A percentile compares a stretch with the other conserved stretches of the same genome.
phyloP scores from a whole-genome alignment of 2,329 filamentous ascomycete species.

The Ophiostoma perfectum region DNA sequence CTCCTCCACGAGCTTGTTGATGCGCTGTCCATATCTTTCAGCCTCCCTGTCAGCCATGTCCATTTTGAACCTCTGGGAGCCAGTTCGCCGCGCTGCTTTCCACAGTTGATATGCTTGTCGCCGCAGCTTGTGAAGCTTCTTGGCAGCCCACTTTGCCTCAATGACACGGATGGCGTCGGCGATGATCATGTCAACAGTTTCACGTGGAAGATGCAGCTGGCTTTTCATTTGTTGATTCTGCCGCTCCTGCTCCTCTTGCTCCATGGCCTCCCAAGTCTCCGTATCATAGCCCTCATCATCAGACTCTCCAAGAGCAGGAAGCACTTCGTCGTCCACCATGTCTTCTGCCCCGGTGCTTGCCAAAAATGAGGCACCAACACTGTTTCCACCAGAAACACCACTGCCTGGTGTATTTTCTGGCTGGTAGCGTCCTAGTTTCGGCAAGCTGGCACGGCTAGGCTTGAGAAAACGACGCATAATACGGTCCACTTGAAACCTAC shows the following conservation, averaged over 20 bases:
- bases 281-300: conserved; percentile 39
- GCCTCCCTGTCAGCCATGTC: conserved; percentile 40
- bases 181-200: conserved; percentile 49
- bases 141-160: conserved; percentile 51
- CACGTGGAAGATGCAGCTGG: conserved; percentile 35
- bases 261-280: conserved; percentile 49
- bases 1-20: conserved; percentile 50
- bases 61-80: conserved; percentile 41
- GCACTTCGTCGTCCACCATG: conserved; percentile 35
- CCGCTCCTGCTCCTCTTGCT: conserved; percentile 46
- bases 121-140: conserved; percentile 51
- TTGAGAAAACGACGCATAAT: conserved; percentile 39
- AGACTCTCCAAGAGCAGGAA: conserved; percentile 38
- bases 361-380: background rate
- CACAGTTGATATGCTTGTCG: conserved; percentile 57
- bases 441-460: background rate
- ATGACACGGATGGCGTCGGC: conserved; percentile 51
- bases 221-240: conserved; percentile 25
- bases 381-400: background rate
- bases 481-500: conserved; percentile 40
- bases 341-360: conserved; percentile 2
- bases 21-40: conserved; percentile 42
- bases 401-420: background rate
- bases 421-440: conserved; percentile 24
- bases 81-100: conserved; percentile 47